Conservation (phyloP, 2,329 filamentous ascomycete species). For the Fusarium xylarioides region DNA sequence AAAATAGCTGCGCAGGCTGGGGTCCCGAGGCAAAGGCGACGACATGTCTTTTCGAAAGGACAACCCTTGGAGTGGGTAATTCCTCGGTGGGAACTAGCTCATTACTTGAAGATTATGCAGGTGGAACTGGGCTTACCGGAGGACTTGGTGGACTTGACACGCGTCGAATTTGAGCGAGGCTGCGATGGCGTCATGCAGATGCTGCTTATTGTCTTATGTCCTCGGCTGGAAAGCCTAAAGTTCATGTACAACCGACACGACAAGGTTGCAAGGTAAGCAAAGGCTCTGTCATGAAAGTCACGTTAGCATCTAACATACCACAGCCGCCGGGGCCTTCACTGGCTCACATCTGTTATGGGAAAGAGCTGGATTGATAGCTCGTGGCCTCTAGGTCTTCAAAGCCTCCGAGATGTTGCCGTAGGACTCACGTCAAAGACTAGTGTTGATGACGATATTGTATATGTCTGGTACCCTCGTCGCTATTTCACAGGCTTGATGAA, state of each 20-base stretch:
- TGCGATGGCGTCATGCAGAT: neutral
- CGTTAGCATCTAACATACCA: neutral
- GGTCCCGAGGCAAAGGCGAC: neutral
- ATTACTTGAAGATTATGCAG: neutral
- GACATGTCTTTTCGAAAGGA: neutral
- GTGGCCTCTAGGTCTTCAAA: neutral
- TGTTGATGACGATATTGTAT: neutral
- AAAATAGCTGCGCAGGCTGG: neutral
- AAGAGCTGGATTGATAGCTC: neutral
- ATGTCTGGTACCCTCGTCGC: neutral
- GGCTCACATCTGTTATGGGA: neutral
- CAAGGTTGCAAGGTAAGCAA: neutral
- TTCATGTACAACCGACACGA: neutral
- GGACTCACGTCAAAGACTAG: neutral
- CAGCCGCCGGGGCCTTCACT: neutral
- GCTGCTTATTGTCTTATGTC: neutral
- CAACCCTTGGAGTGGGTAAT: neutral
- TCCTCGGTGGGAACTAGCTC: neutral
- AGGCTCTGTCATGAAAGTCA: accelerated
- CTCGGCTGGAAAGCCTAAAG: neutral
- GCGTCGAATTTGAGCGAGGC: neutral
- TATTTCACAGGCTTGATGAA: neutral
- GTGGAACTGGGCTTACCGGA: neutral
- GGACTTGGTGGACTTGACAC: neutral
- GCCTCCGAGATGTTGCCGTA: neutral